Base-by-base conservation (phyloP, 257 asterid genomes). In the Petrea volubilis region DNA sequence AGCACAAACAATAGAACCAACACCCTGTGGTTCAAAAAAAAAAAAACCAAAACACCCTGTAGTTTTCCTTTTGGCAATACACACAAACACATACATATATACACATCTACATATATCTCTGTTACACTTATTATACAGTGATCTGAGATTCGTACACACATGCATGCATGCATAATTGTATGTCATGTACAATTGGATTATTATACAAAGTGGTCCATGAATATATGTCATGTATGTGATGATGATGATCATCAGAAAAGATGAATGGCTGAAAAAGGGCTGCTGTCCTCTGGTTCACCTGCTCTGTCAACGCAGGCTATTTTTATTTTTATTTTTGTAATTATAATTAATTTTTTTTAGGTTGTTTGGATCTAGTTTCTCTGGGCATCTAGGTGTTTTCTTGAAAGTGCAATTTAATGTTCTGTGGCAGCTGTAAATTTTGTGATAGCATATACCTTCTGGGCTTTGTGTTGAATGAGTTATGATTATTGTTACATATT, bases 11-110 rank as follows among this genome's bases (percentile, higher is more conserved):
- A 23, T 63, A 43, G 40, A 63, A 63, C 8, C 44, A 63, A 17
- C 52, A 63, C 38, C 68, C 68, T 41, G 52, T 46, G n/a, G n/a
- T n/a, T n/a, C 33, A 63, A 63, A 40, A 23, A 2, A 25, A 63
- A 23, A 41, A 43, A 24, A 63, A 63, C 8, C 44, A 63, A 17
- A n/a, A n/a, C 52, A 63, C 38, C 68, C 68, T 41, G 52, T 46
- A n/a, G n/a, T 10, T 40, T 60, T 60, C n/a, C 47, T 2, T 25
- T 43, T 10, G 69, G 33, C 56, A 46, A 43, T 4, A 47, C 14
- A 34, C 9, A 34, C 40, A 34, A 4, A 34, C 9, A 34, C 9
- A 34, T 34, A 34, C 14, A 51, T 50, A 23, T 9, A 11, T 23
- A 52, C 18, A 12, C 2, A 21, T 41, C 23, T 14, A 61, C 33